Percentiles rank a stretch among this genome's conserved stretches.
phyloP scores from a whole-genome alignment of 345 rosid species.

The Heritiera littoralis region DNA sequence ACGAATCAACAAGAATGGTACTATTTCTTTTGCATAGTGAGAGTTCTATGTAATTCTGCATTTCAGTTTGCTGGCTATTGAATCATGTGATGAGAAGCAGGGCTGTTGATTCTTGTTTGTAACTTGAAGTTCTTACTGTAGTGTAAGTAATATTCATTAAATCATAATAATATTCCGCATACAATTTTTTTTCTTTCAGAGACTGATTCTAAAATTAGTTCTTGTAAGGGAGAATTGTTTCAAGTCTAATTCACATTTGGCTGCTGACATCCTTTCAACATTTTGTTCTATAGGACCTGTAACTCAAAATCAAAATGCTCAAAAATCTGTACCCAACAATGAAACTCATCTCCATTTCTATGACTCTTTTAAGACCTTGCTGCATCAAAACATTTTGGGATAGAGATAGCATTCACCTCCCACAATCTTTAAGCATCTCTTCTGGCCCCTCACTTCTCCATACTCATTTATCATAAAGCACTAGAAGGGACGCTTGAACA shows the following conservation, averaged over 20 bases:
- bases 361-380: slow-evolving; percentile 57
- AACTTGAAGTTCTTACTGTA: no score
- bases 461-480: slow-evolving; percentile 76
- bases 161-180: no score
- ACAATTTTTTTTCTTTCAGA: no score
- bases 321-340: slow-evolving; percentile 71
- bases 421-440: slow-evolving; percentile 40
- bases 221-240: no score
- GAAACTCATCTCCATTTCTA: slow-evolving; percentile 74
- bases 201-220: no score
- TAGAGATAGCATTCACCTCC: slow-evolving; percentile 40
- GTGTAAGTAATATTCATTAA: no score
- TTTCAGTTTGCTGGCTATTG: neutral
- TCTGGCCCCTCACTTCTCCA: slow-evolving; percentile 33
- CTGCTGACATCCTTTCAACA: no score
- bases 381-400: slow-evolving; percentile 47
- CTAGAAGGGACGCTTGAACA: slow-evolving; percentile 80
- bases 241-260: no score
- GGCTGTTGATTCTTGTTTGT: neutral
- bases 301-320: slow-evolving; percentile 68
- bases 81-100: neutral
- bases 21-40: neutral
- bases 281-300: slow-evolving; percentile 50
- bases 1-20: neutral
- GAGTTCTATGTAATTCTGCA: neutral